Evolutionary conservation across 129 eudicot genomes (phyloP), one percentile per base, ranked within the genome.

Genomic region (Flaveria sonorensis): DNA sequence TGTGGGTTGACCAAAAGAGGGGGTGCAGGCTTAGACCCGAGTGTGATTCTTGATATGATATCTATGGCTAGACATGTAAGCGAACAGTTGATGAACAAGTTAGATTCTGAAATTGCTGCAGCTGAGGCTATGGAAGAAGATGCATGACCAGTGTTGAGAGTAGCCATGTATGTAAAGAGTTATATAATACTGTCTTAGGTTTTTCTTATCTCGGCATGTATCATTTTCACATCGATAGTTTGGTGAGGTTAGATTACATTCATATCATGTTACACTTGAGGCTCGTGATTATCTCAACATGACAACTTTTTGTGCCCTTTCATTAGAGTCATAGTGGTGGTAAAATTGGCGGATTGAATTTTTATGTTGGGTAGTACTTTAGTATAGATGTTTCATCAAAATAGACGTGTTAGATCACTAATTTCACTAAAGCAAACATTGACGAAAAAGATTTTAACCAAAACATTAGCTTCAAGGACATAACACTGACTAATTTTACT

Each of bases 1-100:
- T 94, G 99, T 70, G 97, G 99, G 62, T 73, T 91, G 74, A 94
- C 88, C 60, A 91, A 94, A 83, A 83, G 96, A 68, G 99, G 99
- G 12, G 97, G 99, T 20, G 89, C 88, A 0, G 99, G 97, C 45
- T 48, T 91, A 20, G 96, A 94, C 68, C 96, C 92, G 12, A 89
- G 96, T 69, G 85, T 91, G 56, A 62, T 94, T 51, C 89, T 89
- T 48, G 99, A 92, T 84, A 92, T 95, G 99, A 82, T 95, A 62
- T 89, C 95, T 10, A 96, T 89, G 65, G 95, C 91, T 63, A 89
- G 79, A 77, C 88, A 88, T 82, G 92, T 88, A 50, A 89, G 97
- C 64, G 96, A 92, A 79, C 86, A 89, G 87, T 72, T 95, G 45
- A 82, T 95, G 28, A 84, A 83, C 86, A 88, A 85, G 57, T 71